These are phyloP conservation scores for Yamadazyma sp. DNA, from an alignment of 805 yeast species.

Conservation along the genomic window DNA sequence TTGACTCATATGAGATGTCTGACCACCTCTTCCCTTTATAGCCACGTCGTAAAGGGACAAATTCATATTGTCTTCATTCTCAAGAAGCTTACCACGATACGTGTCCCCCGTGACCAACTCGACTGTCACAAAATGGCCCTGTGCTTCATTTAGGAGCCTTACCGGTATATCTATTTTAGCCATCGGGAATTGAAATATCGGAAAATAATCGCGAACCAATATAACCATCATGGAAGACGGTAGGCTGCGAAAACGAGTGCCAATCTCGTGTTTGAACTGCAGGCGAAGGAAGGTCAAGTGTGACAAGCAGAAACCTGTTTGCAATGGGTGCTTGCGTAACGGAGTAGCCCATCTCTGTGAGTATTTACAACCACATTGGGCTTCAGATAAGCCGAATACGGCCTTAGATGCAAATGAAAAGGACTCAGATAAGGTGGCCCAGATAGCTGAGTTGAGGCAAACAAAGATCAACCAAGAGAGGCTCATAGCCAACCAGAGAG, in stretches of 20 bases:
- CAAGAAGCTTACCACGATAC: constrained; percentile 83
- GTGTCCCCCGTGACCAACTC: constrained; percentile 85
- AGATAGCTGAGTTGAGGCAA: constrained; percentile 19
- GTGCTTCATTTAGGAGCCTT: constrained; percentile 80
- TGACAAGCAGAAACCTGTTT: constrained; percentile 40
- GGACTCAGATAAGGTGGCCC: constrained; percentile 2
- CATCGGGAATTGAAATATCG: background rate
- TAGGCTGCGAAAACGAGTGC: constrained; percentile 36
- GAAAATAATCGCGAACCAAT: no score
- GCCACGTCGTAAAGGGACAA: constrained; percentile 80
- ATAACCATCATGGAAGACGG: no score
- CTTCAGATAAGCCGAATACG: constrained; percentile 10
- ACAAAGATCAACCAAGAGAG: constrained; percentile 21
- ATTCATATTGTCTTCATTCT: constrained; percentile 93
- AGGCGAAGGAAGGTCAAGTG: constrained; percentile 44
- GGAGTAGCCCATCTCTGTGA: constrained; percentile 42
- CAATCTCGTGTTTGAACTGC: constrained; percentile 41
- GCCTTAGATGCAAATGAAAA: background rate
- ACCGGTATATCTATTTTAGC: constrained; percentile 68
- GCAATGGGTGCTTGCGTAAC: constrained; percentile 42
- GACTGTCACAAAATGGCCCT: constrained; percentile 81
- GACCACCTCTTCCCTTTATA: constrained; percentile 73
- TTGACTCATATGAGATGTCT: constrained; percentile 71
- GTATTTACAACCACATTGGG: constrained; percentile 43
- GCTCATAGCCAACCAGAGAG: constrained; percentile 25